Evolutionary conservation across 495 filamentous ascomycete genomes (phyloP).

Genomic region (Rhizodiscina lignyota): DNA sequence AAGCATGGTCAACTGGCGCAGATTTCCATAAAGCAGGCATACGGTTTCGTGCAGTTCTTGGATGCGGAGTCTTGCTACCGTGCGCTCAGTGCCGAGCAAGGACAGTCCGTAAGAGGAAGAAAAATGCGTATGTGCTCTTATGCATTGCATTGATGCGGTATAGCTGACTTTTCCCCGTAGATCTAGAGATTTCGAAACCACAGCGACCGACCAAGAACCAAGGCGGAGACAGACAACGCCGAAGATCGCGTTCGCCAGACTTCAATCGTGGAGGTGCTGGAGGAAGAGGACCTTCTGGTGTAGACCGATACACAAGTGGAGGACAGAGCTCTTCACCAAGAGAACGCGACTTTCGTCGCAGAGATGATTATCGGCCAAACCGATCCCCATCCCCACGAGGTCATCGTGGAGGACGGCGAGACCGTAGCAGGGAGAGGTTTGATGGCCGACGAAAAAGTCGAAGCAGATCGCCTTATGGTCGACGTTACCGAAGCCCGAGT

Average conservation of each 20-base stretch:
- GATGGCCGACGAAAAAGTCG: slow-evolving; percentile 29
- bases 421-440: slow-evolving; percentile 38
- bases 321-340: slow-evolving; percentile 10
- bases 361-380: slow-evolving; percentile 46
- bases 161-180: no score
- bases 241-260: slow-evolving; percentile 58
- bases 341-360: slow-evolving; percentile 12
- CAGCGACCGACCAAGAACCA: slow-evolving; percentile 58
- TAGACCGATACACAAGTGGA: slow-evolving; percentile 18
- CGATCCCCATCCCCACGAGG: slow-evolving; percentile 45
- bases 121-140: slow-evolving; percentile 68
- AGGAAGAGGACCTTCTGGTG: slow-evolving; percentile 3
- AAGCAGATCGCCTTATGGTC: slow-evolving; percentile 31
- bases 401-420: no score
- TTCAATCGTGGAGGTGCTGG: slow-evolving; percentile 31
- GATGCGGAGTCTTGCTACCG: slow-evolving; percentile 52
- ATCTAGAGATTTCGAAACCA: slow-evolving; percentile 84
- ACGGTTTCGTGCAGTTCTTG: slow-evolving; percentile 92
- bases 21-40: slow-evolving; percentile 91
- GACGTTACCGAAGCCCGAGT: slow-evolving; percentile 49
- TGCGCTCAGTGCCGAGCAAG: slow-evolving; percentile 64
- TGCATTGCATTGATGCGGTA: no score
- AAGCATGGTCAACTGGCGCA: slow-evolving; percentile 78
- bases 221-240: slow-evolving; percentile 25
- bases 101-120: slow-evolving; percentile 57